phyloP scores from a whole-genome alignment of 306 rosid genomes.

The Delonix regia region DNA sequence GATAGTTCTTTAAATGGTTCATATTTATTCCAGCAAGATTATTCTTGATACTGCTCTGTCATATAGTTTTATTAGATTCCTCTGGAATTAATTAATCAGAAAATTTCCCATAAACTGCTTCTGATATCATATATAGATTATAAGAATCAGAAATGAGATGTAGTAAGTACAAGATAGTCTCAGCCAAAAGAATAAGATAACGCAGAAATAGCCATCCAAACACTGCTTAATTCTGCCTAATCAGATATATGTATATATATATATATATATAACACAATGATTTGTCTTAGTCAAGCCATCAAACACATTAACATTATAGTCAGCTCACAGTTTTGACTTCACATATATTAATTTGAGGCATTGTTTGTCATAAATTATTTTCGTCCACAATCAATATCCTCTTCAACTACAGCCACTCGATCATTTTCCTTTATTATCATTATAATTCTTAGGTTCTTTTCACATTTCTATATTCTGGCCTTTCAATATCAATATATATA shows the following conservation, averaged over 20 bases:
- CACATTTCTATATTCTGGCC: no score
- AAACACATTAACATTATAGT: no score
- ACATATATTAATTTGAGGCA: background rate
- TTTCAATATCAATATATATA: background rate
- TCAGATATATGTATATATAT: no score
- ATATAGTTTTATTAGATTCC: no score
- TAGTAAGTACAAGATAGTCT: background rate
- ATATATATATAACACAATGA: background rate
- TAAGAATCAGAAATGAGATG: background rate
- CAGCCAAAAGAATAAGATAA: conserved; percentile 3
- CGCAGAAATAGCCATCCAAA: background rate
- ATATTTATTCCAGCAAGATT: no score
- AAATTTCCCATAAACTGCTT: background rate
- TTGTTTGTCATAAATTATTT: background rate
- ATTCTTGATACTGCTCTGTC: no score
- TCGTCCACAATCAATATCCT: background rate
- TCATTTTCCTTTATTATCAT: background rate
- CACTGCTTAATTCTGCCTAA: background rate
- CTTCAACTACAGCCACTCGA: background rate
- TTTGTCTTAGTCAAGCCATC: background rate
- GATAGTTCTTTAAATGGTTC: no score
- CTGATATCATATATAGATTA: background rate
- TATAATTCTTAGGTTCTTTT: no score
- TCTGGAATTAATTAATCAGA: no score
- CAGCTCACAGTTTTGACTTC: background rate